phyloP scores from a whole-genome alignment of 139 green algal species.

The Astrephomene gubernaculifera region DNA sequence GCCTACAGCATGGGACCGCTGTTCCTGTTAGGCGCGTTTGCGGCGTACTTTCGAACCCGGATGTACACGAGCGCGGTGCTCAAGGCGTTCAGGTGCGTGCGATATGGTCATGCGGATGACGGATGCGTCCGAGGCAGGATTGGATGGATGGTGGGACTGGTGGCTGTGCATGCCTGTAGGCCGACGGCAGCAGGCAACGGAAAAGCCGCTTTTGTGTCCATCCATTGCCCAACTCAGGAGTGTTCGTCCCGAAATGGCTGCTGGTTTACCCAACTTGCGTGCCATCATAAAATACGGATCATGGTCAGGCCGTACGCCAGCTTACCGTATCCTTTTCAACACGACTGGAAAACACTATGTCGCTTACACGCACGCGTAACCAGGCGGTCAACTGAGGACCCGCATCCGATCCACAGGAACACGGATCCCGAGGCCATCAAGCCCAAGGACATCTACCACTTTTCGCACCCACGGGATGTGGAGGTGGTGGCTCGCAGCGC shows the following conservation, averaged over 20 bases:
- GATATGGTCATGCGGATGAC: background rate
- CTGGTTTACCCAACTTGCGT: no score
- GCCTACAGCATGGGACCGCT: background rate
- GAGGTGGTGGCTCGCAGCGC: background rate
- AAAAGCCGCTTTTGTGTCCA: no score
- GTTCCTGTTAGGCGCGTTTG: background rate
- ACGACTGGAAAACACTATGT: no score
- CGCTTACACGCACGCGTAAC: no score
- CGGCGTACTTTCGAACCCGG: background rate
- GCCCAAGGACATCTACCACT: slow-evolving; percentile 27
- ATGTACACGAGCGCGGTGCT: background rate
- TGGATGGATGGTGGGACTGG: no score
- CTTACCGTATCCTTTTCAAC: no score
- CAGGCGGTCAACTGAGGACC: background rate
- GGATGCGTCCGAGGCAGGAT: background rate
- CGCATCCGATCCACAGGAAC: background rate
- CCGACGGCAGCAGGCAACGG: no score
- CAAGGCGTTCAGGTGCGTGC: slow-evolving; percentile 24
- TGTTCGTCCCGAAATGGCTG: no score
- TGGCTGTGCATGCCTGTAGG: no score
- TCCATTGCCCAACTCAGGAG: no score
- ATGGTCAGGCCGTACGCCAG: no score
- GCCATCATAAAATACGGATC: no score
- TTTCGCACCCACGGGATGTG: background rate
- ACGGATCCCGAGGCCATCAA: background rate